Conservation (phyloP, 176 grass and related monocot genomes). For the Eremochloa ophiuroides region DNA sequence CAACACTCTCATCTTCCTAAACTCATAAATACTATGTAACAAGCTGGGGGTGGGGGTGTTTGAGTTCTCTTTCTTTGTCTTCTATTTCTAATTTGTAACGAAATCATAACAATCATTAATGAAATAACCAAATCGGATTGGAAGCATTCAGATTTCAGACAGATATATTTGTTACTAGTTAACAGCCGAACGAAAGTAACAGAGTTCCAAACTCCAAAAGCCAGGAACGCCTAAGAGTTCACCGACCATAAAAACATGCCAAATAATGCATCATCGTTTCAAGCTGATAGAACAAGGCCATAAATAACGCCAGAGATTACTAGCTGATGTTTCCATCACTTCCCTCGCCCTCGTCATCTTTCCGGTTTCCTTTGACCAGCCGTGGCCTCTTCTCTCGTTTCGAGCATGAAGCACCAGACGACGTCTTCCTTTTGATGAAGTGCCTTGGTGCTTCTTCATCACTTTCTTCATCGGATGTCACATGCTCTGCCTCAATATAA, state of each 20-base stretch:
- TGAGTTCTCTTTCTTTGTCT: too few relatives aligned
- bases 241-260: not conserved
- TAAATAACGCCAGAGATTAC: not conserved
- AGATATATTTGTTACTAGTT: not conserved
- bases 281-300: not conserved
- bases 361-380: not conserved
- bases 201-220: not conserved
- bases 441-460: not conserved
- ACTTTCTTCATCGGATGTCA: not conserved
- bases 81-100: too few relatives aligned
- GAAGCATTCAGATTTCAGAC: not conserved
- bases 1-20: too few relatives aligned
- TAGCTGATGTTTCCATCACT: slow-evolving; percentile 4
- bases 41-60: too few relatives aligned
- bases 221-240: not conserved
- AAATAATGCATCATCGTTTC: not conserved
- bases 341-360: not conserved
- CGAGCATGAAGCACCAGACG: not conserved
- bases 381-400: not conserved
- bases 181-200: not conserved
- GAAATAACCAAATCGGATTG: not conserved
- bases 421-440: not conserved
- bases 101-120: not conserved
- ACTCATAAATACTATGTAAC: too few relatives aligned
- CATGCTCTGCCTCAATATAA: not conserved